phyloP scores from a whole-genome alignment of 371 early-diverging fungal species.

The Mortierella sp. region DNA sequence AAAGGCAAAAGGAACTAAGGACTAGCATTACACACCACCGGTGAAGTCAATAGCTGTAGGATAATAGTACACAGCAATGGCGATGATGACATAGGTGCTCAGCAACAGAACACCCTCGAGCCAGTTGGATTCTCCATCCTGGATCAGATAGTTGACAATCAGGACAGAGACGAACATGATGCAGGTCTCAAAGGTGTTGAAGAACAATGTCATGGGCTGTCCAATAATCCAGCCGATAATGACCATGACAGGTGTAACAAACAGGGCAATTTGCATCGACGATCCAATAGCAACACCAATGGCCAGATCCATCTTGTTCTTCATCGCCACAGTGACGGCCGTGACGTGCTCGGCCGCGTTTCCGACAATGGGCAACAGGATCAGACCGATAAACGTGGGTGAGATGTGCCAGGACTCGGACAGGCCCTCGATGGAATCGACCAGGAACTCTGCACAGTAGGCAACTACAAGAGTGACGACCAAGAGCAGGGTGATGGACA shows the following conservation, averaged over 20 bases:
- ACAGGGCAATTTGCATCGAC: constrained; percentile 94
- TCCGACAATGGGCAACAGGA: constrained; percentile 90
- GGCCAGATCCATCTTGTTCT: constrained; percentile 94
- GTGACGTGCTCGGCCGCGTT: constrained; percentile 89
- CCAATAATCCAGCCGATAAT: constrained; percentile 90
- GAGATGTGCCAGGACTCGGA: constrained; percentile 73
- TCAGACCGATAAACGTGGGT: constrained; percentile 88
- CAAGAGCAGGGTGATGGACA: constrained; percentile 65
- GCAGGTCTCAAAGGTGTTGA: constrained; percentile 87
- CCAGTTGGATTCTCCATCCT: constrained; percentile 88
- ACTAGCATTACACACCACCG: too few species aligned
- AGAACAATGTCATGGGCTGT: constrained; percentile 85
- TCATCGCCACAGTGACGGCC: constrained; percentile 87
- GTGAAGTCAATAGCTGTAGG: constrained; percentile 20
- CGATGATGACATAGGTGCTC: constrained; percentile 82
- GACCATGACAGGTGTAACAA: constrained; percentile 90
- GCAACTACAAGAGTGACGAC: constrained; percentile 75
- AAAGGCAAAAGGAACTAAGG: neutral
- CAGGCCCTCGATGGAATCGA: constrained; percentile 86
- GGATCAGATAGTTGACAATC: constrained; percentile 87
- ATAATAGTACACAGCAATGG: constrained; percentile 82
- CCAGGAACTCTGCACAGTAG: constrained; percentile 89
- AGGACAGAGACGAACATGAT: constrained; percentile 89
- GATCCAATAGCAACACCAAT: constrained; percentile 93
- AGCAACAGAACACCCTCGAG: constrained; percentile 89